These are phyloP conservation scores for Xylaria sp. DNA, from an alignment of 2,329 filamentous ascomycete genomes.

Conservation along the genomic window DNA sequence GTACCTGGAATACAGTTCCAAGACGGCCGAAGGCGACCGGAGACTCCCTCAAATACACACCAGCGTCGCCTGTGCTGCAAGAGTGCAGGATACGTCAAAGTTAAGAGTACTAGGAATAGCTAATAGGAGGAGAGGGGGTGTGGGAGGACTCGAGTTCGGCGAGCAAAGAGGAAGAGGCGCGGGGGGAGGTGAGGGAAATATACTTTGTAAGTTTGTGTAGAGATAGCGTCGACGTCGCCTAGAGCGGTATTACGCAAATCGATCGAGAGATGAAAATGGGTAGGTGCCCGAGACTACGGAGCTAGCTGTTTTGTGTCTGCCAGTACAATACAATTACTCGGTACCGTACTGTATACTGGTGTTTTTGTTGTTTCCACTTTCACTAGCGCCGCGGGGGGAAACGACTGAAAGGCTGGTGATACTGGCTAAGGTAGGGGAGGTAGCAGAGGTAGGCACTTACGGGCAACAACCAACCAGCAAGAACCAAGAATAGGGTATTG, in stretches of 20 bases:
- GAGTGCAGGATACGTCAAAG: slow-evolving; percentile 18
- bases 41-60: slow-evolving; percentile 14
- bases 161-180: slow-evolving; percentile 18
- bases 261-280: slow-evolving; percentile 37
- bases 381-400: slow-evolving; percentile 26
- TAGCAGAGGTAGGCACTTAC: neutral
- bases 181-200: slow-evolving; percentile 26
- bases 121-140: slow-evolving; percentile 19
- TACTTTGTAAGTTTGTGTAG: slow-evolving; percentile 24
- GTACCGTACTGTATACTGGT: slow-evolving; percentile 19
- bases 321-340: slow-evolving; percentile 8
- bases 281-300: slow-evolving; percentile 23
- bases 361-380: slow-evolving; percentile 27
- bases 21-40: slow-evolving; percentile 22
- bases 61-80: slow-evolving; percentile 16
- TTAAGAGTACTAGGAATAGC: slow-evolving; percentile 19
- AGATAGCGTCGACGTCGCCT: slow-evolving; percentile 22
- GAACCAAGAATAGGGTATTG: slow-evolving; percentile 12
- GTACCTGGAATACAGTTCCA: slow-evolving; percentile 21
- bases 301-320: slow-evolving; percentile 28
- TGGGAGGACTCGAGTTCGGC: slow-evolving; percentile 19
- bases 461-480: slow-evolving; percentile 3
- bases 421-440: neutral
- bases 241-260: slow-evolving; percentile 39
- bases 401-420: slow-evolving; percentile 21